These are phyloP conservation scores for Apiospora aurea DNA, from an alignment of 2,329 filamentous ascomycete species.

Conservation along the genomic window DNA sequence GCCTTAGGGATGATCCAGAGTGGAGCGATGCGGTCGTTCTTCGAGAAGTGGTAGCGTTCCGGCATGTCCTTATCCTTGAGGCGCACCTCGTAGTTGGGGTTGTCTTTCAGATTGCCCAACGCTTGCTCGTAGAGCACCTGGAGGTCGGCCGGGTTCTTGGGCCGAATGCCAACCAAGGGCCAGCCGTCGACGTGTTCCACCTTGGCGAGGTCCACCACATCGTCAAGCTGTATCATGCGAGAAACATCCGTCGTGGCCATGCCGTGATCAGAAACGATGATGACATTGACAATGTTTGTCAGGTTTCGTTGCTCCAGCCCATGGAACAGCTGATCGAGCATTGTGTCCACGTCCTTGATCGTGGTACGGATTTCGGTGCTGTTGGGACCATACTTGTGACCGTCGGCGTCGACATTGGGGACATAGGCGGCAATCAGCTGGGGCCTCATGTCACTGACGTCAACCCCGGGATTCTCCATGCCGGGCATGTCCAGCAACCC, in stretches of 20 bases:
- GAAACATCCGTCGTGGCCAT: slow-evolving; percentile 92
- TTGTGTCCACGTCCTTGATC: slow-evolving; percentile 80
- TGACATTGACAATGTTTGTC: slow-evolving; percentile 87
- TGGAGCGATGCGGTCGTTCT: slow-evolving; percentile 89
- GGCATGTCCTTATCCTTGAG: slow-evolving; percentile 90
- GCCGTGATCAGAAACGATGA: slow-evolving; percentile 97
- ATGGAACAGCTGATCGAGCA: slow-evolving; percentile 78
- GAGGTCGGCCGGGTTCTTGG: slow-evolving; percentile 73
- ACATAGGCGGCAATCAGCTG: slow-evolving; percentile 96
- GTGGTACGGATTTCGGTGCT: slow-evolving; percentile 87
- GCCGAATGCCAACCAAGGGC: slow-evolving; percentile 89
- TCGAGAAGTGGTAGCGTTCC: slow-evolving; percentile 86
- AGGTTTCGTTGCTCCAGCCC: slow-evolving; percentile 84
- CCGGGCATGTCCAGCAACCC: slow-evolving; percentile 86
- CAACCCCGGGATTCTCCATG: slow-evolving; percentile 61
- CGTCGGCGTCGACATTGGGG: slow-evolving; percentile 86
- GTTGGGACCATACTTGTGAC: slow-evolving; percentile 90
- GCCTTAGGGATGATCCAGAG: slow-evolving; percentile 93
- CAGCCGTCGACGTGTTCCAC: slow-evolving; percentile 91
- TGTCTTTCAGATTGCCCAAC: slow-evolving; percentile 61
- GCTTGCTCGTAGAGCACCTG: slow-evolving; percentile 70
- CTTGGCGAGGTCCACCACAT: slow-evolving; percentile 78
- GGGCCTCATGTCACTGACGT: slow-evolving; percentile 68
- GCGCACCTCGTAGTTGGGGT: slow-evolving; percentile 84
- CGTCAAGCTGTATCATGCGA: slow-evolving; percentile 87